A percentile compares a stretch with the other conserved stretches of the same genome.
Evolutionary conservation across 441 rosid genomes (phyloP).

Genomic region (Pelargonium myrrhifolium): DNA sequence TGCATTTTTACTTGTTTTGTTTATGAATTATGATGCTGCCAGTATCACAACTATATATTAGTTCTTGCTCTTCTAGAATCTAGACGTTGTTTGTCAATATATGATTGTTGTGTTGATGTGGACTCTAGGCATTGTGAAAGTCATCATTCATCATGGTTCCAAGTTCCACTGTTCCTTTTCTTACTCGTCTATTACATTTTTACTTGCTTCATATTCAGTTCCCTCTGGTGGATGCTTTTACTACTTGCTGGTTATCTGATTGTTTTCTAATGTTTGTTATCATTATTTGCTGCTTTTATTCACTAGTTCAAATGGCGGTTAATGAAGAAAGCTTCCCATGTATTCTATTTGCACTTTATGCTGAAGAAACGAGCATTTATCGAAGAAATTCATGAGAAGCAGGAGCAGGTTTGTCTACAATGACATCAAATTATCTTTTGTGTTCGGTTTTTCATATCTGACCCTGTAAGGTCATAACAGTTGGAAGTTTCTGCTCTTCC

Average conservation of each 20-base stretch:
- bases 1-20: no score
- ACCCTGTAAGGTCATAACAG: constrained; percentile 1
- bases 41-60: no score
- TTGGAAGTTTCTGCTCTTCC: not conserved
- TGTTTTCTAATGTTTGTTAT: constrained; percentile 3
- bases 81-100: no score
- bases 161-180: no score
- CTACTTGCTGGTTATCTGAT: not conserved
- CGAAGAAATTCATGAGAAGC: constrained; percentile 98
- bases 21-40: no score
- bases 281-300: constrained; percentile 9
- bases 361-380: constrained; percentile 84
- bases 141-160: no score
- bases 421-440: constrained; percentile 1
- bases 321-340: constrained; percentile 86
- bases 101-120: no score
- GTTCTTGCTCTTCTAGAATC: no score
- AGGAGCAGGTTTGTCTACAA: constrained; percentile 72
- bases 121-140: no score
- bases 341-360: constrained; percentile 81
- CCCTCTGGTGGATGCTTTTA: not conserved
- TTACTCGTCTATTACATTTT: not conserved
- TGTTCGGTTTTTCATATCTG: not conserved
- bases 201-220: not conserved
- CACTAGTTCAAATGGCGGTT: constrained; percentile 91